These are phyloP conservation scores for Entomortierella chlamydospora DNA, from an alignment of 192 early-diverging fungal genomes.

Conservation along the genomic window DNA sequence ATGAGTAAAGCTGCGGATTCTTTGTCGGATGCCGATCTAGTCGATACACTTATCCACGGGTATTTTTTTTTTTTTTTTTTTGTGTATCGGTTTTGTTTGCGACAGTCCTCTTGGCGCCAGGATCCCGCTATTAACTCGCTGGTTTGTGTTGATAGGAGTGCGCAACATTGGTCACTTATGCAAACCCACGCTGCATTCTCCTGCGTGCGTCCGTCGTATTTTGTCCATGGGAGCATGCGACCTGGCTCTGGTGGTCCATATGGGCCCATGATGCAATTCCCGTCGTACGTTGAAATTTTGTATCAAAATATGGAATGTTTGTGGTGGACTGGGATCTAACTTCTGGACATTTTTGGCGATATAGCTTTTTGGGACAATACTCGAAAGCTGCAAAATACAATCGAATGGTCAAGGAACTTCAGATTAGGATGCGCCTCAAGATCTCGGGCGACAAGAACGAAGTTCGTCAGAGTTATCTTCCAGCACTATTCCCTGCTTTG, in stretches of 20 bases:
- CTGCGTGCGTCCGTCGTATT: slow-evolving; percentile 87
- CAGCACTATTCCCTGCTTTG: slow-evolving; percentile 68
- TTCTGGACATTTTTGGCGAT: no score
- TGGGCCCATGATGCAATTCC: slow-evolving; percentile 52
- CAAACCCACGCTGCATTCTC: slow-evolving; percentile 88
- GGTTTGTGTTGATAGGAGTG: slow-evolving; percentile 57
- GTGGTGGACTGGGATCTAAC: no score
- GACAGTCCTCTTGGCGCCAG: not conserved
- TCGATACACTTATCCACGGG: slow-evolving; percentile 80
- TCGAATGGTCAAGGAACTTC: slow-evolving; percentile 84
- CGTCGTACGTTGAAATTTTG: slow-evolving; percentile 9
- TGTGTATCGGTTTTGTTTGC: not conserved
- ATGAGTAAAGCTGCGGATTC: slow-evolving; percentile 88
- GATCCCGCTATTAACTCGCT: no score
- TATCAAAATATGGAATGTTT: no score
- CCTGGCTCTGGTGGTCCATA: slow-evolving; percentile 30
- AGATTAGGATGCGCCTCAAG: slow-evolving; percentile 85
- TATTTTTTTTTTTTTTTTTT: slow-evolving; percentile 55
- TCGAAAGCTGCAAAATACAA: slow-evolving; percentile 80
- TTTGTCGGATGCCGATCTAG: slow-evolving; percentile 84
- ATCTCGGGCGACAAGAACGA: slow-evolving; percentile 88
- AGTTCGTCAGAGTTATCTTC: slow-evolving; percentile 88
- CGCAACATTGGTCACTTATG: slow-evolving; percentile 92
- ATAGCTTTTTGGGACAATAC: slow-evolving; percentile 91
- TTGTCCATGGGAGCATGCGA: slow-evolving; percentile 73